Conservation (phyloP, 1,139 yeast species). For the Pichia terricola region DNA sequence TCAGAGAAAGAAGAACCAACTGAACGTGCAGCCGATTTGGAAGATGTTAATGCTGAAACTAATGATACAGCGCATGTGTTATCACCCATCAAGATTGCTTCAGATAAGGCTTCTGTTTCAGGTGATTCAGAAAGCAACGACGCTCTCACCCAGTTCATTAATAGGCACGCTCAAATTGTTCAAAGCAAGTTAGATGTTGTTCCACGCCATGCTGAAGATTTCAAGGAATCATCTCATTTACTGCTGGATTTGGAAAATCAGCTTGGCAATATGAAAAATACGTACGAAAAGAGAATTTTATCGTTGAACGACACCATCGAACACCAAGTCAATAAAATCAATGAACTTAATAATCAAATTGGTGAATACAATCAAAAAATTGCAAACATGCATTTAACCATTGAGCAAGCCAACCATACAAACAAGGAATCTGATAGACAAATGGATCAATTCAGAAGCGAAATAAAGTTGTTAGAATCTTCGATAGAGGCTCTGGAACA, state of each 20-base stretch:
- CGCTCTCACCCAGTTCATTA: background rate
- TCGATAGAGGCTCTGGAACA: background rate
- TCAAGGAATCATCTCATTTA: too few relatives aligned
- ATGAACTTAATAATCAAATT: slow-evolving; percentile 6
- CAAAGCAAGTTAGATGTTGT: background rate
- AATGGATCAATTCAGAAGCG: background rate
- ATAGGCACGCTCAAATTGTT: background rate
- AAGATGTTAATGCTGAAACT: background rate
- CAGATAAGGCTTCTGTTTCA: background rate
- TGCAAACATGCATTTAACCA: slow-evolving; percentile 7
- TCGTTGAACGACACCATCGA: background rate
- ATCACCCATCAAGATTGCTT: background rate
- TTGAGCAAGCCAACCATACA: slow-evolving; percentile 3
- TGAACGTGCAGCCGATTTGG: background rate
- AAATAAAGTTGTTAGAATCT: background rate
- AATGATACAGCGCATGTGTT: background rate
- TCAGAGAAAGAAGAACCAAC: background rate
- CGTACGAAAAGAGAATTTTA: slow-evolving; percentile 4
- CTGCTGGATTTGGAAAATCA: background rate
- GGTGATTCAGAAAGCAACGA: background rate
- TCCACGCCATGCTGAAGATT: too few relatives aligned
- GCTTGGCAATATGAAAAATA: slow-evolving; percentile 1
- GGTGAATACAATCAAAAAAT: slow-evolving; percentile 5
- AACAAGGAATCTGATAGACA: background rate
- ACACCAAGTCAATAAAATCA: background rate